phyloP scores from a whole-genome alignment of 2,329 filamentous ascomycete genomes.

The Xylaria sp. region DNA sequence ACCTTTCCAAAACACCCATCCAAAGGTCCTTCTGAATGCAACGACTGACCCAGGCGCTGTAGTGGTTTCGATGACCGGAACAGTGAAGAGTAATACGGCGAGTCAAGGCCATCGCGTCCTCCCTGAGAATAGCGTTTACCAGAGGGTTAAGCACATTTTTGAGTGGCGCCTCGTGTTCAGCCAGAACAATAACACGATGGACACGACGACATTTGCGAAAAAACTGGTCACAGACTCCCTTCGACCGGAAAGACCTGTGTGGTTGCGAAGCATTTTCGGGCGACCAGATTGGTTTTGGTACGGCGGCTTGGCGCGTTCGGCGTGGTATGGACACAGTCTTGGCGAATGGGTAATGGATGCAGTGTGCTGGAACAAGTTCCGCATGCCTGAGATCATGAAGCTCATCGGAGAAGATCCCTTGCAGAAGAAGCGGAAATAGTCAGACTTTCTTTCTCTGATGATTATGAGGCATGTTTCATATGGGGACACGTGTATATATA shows the following conservation, averaged over 20 bases:
- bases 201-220: conserved; percentile 57
- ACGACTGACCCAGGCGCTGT: neutral
- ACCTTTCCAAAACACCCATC: neutral
- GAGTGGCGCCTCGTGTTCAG: conserved; percentile 59
- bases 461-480: neutral
- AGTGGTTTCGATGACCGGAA: conserved; percentile 65
- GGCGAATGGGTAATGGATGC: conserved; percentile 55
- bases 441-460: neutral
- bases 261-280: conserved; percentile 53
- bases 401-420: conserved; percentile 43
- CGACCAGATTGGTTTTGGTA: conserved; percentile 58
- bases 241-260: conserved; percentile 48
- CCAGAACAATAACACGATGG: conserved; percentile 60
- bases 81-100: conserved; percentile 63
- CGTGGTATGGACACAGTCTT: conserved; percentile 49
- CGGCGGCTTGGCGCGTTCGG: conserved; percentile 49
- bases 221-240: conserved; percentile 58
- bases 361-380: conserved; percentile 51
- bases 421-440: conserved; percentile 43
- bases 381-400: conserved; percentile 49
- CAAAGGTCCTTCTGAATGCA: neutral
- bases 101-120: conserved; percentile 55
- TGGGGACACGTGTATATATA: neutral
- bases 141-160: conserved; percentile 59
- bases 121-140: conserved; percentile 60